These are phyloP conservation scores for Cystobasidium sp. DNA, from an alignment of 1,284 basidiomycete species.

Conservation along the genomic window DNA sequence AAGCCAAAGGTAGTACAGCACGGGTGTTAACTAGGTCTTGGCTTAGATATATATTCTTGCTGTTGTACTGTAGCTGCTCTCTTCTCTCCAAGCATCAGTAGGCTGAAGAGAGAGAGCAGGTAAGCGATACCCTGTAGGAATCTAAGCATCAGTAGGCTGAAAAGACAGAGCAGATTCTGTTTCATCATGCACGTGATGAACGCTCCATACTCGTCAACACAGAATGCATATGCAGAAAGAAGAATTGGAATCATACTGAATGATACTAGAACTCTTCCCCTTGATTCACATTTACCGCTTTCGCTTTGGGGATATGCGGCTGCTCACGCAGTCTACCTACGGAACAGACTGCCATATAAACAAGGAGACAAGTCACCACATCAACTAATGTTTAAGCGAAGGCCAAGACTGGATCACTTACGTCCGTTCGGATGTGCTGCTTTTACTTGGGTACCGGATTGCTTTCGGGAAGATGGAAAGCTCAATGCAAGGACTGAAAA, in stretches of 20 bases:
- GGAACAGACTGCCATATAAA: conserved; percentile 7
- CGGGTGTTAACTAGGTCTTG: no score
- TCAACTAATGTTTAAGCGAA: conserved; percentile 9
- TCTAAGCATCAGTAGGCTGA: no score
- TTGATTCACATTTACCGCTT: conserved; percentile 11
- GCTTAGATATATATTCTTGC: no score
- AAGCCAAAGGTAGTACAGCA: no score
- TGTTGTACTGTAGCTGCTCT: no score
- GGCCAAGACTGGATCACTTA: conserved; percentile 19
- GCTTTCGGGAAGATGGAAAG: conserved; percentile 9
- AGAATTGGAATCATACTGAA: conserved; percentile 23
- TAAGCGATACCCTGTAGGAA: no score
- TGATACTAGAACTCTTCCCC: conserved; percentile 10
- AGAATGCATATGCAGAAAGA: conserved; percentile 31
- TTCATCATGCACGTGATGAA: no score
- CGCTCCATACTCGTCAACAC: conserved; percentile 26
- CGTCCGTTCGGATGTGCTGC: conserved; percentile 22
- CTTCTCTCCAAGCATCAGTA: no score
- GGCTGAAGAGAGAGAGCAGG: no score
- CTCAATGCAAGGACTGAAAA: conserved; percentile 12
- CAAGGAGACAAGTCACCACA: background rate
- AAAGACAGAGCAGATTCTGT: no score
- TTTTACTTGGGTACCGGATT: conserved; percentile 10
- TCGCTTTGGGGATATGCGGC: conserved; percentile 19
- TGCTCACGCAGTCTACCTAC: conserved; percentile 12